Conservation (phyloP, 2,329 filamentous ascomycete species). For the Penicillium nordicum region DNA sequence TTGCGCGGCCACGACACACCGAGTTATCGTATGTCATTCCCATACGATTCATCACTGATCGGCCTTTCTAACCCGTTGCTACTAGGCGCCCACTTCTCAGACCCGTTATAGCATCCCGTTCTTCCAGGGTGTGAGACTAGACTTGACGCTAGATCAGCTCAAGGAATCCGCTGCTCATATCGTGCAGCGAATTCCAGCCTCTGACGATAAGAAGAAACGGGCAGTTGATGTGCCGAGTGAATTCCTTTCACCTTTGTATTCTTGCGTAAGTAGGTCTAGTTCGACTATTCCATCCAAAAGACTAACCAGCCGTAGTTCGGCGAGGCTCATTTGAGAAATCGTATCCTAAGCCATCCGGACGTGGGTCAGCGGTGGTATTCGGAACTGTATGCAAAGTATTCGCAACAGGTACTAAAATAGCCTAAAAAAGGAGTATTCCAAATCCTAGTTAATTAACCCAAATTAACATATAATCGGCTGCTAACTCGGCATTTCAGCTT, state of each 20-base stretch:
- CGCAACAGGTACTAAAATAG: constrained; percentile 21
- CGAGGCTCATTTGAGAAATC: constrained; percentile 37
- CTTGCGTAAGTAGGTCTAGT: constrained; percentile 27
- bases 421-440: no score
- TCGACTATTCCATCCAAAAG: rapidly evolving
- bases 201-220: constrained; percentile 31
- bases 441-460: not conserved
- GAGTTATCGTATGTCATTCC: constrained; percentile 30
- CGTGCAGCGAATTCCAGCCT: constrained; percentile 28
- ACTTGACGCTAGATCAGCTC: constrained; percentile 48
- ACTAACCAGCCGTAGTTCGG: constrained; percentile 28
- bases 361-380: constrained; percentile 38
- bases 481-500: not conserved
- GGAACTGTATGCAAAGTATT: constrained; percentile 31
- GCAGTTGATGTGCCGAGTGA: constrained; percentile 38
- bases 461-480: not conserved
- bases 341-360: constrained; percentile 37
- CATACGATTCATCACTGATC: no score
- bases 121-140: constrained; percentile 52
- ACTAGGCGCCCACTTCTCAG: constrained; percentile 31
- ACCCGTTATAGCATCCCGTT: constrained; percentile 51
- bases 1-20: constrained; percentile 44
- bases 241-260: constrained; percentile 35
- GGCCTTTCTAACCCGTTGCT: not conserved
- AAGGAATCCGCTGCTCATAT: constrained; percentile 33